A percentile compares a stretch with the other conserved stretches of the same genome.
These are phyloP conservation scores for Marchantia paleacea DNA, from an alignment of 225 moss, liverwort and hornwort genomes.

Conservation along the genomic window DNA sequence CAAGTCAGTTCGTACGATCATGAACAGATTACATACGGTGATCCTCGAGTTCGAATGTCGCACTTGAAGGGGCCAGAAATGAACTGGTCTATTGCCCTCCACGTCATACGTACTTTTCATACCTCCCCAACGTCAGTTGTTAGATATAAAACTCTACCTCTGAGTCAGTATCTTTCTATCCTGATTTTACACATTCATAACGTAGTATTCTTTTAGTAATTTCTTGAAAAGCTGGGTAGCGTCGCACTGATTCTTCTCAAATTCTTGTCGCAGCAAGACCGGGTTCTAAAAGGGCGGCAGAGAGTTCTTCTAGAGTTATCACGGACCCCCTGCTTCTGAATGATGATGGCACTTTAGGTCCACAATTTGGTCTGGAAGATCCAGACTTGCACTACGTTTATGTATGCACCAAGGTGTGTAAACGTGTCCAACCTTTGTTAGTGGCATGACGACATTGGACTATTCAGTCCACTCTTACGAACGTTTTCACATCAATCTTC, in stretches of 20 bases:
- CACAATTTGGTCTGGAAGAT: conserved; percentile 67
- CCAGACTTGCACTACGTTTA: conserved; percentile 89
- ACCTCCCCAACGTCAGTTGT: background rate
- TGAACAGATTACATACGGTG: conserved; percentile 74
- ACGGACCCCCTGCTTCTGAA: conserved; percentile 67
- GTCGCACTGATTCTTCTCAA: background rate
- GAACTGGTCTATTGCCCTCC: conserved; percentile 40
- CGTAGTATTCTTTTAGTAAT: too few relatives aligned
- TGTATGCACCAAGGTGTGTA: conserved; percentile 66
- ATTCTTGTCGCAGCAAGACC: conserved; percentile 55
- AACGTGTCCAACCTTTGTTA: background rate
- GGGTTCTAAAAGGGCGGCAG: conserved; percentile 63
- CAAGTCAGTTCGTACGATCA: background rate
- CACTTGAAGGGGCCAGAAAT: conserved; percentile 55
- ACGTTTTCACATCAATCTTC: too few relatives aligned
- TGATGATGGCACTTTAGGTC: conserved; percentile 60
- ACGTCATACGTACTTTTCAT: conserved; percentile 38
- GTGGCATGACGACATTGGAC: background rate
- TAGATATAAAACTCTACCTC: too few relatives aligned
- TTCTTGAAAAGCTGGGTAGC: background rate
- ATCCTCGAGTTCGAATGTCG: conserved; percentile 73
- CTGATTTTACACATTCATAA: too few relatives aligned
- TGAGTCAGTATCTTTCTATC: too few relatives aligned
- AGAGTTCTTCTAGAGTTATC: conserved; percentile 66
- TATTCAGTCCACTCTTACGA: too few relatives aligned